Base-by-base conservation (phyloP, 352 stramenopile genomes). In the Vaucheria bursata region DNA sequence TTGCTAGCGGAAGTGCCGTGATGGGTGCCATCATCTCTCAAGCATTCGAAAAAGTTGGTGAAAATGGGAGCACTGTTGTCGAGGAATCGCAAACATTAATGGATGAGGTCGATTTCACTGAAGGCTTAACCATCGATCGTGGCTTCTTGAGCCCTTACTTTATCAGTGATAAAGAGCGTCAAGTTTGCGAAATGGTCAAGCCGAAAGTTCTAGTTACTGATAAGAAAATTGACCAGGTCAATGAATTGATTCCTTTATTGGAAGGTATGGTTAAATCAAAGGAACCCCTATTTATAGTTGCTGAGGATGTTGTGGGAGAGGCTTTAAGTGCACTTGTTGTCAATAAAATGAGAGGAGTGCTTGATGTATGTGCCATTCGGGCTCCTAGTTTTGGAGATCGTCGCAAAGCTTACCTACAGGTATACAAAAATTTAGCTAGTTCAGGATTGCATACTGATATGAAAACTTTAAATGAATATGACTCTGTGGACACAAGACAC, bases 121-220 rank as follows among this genome's bases (percentile, higher is more conserved):
- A 94, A 78, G 90, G 90, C 81, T 78, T 94, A 35, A 92, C 87
- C 25, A 92, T 94, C 79, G 90, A 94, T 85, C 80, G 89, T 35
- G 90, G 90, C 45, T 94, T 88, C 82, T 85, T 94, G 45, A 91
- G 86, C 4, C 90, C 90, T 34, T 94, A 94, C 83, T 89, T 94
- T 39, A 88, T 94, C 66, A 94, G 91, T 77, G 89, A 94, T 78
- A 85, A 91, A 76, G 88, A 93, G 79, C 86, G 89, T 77, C 89
- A 92, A 80, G 81, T 92, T 49, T 86, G 84, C 40, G 87, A 91
- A 34, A 12, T 79, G 12, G 12, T 32, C 7, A 29, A 34, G 6
- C 66, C 68, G 12, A 35, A 75, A 35, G 71, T 85, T 50, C 80
- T 94, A 8, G 87, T 93, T 0, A 92, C 88, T 3, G 89, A 94